Percentiles rank a stretch among this genome's conserved stretches.
Conservation (phyloP, 2,329 filamentous ascomycete species). For the Microsporum ferrugineum region DNA sequence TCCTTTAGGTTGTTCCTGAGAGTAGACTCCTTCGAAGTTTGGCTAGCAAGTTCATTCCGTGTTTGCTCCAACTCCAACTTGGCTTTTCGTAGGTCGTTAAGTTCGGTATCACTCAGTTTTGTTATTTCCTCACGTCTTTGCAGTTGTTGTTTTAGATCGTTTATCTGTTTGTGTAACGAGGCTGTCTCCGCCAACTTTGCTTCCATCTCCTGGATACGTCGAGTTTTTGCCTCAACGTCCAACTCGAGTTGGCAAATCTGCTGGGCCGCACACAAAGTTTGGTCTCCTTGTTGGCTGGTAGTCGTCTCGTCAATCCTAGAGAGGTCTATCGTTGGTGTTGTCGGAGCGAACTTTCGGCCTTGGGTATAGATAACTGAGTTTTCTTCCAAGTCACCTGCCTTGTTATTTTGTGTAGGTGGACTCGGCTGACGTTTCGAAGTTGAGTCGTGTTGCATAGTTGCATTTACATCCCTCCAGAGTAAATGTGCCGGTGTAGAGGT, state of each 20-base stretch:
- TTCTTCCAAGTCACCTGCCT: not conserved
- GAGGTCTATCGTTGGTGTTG: not conserved
- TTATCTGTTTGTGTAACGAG: not conserved
- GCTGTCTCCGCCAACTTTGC: not conserved
- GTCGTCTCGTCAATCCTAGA: not conserved
- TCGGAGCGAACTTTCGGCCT: not conserved
- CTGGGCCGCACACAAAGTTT: slow-evolving; percentile 28
- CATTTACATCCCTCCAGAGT: slow-evolving; percentile 17
- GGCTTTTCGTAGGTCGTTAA: slow-evolving; percentile 16
- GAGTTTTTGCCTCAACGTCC: slow-evolving; percentile 26
- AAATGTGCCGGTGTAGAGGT: slow-evolving; percentile 36
- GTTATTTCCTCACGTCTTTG: not conserved
- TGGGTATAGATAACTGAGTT: not conserved
- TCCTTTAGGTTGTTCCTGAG: slow-evolving; percentile 24
- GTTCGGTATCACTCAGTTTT: slow-evolving; percentile 10
- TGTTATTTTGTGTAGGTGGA: not conserved
- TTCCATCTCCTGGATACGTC: slow-evolving; percentile 14
- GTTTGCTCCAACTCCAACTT: slow-evolving; percentile 12
- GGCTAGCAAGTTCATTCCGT: slow-evolving; percentile 2
- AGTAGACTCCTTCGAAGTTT: not conserved
- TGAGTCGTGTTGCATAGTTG: not conserved
- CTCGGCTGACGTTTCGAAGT: not conserved
- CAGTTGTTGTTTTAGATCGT: not conserved
- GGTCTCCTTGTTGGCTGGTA: slow-evolving; percentile 7
- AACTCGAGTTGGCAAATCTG: slow-evolving; percentile 30